Evolutionary conservation across 2,329 filamentous ascomycete genomes (phyloP), one percentile per base, ranked within the genome.

Genomic region (Paracoccidioides lutzii): DNA sequence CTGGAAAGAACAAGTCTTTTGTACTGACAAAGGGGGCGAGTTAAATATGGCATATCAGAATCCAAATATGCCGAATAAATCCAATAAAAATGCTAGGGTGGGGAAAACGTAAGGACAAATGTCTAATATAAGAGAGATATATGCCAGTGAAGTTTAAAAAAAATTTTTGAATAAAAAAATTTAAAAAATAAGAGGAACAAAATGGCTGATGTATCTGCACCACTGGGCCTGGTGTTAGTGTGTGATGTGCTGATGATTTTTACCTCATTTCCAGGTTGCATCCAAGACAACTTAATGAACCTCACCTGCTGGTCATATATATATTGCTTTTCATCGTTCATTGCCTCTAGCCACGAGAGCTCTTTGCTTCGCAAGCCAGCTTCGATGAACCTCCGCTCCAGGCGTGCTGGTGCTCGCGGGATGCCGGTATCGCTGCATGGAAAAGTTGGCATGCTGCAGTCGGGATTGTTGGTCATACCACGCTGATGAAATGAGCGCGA

Each of bases 401-500:
- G 61, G 62, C 45, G 55, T 32, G 14, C 69, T 68, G 44, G 57
- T 58, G 49, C 62, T 59, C 32, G 59, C 62, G 56, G 61, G 60
- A 54, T 70, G 64, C 28, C 72, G 68, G 58, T 73, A 70, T 56
- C 70, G 67, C 37, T 72, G 69, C 46, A 72, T 58, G 46, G 65
- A 68, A 58, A 72, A 66, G 60, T 73, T 75, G 59, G 68, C 70
- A 55, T 70, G 74, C 53, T 74, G 72, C 55, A 75, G 64, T 28
- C 73, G 70, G 54, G 70, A 69, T 55, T 75, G 73, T 48, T 75
- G 67, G 52, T 76, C 70, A 58, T 73, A 75, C 74, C 74, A 76
- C 8, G 74, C 73, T 5, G 73, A 75, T 55, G 69, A 71, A 54
- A 76, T 71, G 44, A 76, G 69, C 43, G 66, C 64, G 33, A 76